Conservation (phyloP, 192 early-diverging fungal species). For the Backusella liffmaniae region DNA sequence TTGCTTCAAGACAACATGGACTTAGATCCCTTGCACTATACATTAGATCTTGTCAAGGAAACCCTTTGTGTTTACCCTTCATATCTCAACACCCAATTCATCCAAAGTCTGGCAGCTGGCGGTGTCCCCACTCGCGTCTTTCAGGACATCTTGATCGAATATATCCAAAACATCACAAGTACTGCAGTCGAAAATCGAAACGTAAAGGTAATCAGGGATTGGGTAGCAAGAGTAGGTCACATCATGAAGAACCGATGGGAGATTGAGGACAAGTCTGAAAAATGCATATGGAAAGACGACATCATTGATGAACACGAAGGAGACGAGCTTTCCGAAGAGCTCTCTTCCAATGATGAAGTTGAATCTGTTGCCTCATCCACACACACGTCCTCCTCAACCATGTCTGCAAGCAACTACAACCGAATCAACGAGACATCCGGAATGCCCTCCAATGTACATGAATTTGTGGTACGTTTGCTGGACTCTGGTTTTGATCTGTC, state of each 20-base stretch:
- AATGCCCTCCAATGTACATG: slow-evolving; percentile 16
- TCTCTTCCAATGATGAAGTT: background rate
- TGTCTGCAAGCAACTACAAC: background rate
- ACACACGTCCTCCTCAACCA: background rate
- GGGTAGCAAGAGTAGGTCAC: slow-evolving; percentile 11
- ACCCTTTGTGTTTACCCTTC: slow-evolving; percentile 20
- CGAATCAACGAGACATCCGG: slow-evolving; percentile 19
- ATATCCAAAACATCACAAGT: slow-evolving; percentile 13
- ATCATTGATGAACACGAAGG: background rate
- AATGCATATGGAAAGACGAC: slow-evolving; percentile 11
- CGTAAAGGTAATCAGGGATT: slow-evolving; percentile 15
- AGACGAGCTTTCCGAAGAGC: background rate
- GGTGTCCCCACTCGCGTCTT: slow-evolving; percentile 25
- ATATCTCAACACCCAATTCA: slow-evolving; percentile 34
- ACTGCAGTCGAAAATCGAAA: slow-evolving; percentile 18
- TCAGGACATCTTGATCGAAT: slow-evolving; percentile 31
- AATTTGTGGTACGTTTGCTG: slow-evolving; percentile 26
- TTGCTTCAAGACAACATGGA: background rate
- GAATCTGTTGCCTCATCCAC: background rate
- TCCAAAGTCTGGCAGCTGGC: slow-evolving; percentile 25
- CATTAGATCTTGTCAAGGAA: slow-evolving; percentile 30
- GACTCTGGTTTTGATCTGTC: slow-evolving; percentile 34
- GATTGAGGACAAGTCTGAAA: background rate
- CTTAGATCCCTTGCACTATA: slow-evolving; percentile 21
- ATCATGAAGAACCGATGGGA: slow-evolving; percentile 24